A percentile compares a stretch with the other conserved stretches of the same genome.
Conservation (phyloP, 106 monocot species). For the Agapanthus africanus region DNA sequence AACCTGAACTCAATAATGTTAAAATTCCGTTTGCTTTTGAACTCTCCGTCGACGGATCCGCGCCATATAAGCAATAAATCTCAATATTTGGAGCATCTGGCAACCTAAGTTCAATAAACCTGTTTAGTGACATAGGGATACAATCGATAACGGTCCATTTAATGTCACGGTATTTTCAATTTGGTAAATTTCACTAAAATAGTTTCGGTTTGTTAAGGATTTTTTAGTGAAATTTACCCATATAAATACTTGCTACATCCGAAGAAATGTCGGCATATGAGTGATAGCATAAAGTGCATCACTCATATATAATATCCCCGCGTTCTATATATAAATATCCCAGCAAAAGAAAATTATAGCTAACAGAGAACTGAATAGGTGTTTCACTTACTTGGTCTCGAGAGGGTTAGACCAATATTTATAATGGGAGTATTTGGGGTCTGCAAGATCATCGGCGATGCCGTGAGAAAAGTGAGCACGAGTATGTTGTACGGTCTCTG, state of each 20-base stretch:
- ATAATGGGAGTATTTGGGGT: slow-evolving; percentile 40
- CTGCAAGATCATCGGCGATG: slow-evolving; percentile 41
- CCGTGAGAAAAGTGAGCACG: slow-evolving; percentile 48
- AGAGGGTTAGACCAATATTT: slow-evolving; percentile 65
- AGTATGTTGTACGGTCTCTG: slow-evolving; percentile 41
- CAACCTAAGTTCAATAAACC: slow-evolving; percentile 23
- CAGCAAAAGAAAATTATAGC: background rate
- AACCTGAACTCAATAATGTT: slow-evolving; percentile 44
- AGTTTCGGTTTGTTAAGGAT: no score
- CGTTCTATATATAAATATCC: no score
- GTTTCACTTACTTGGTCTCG: slow-evolving; percentile 31
- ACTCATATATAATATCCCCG: no score
- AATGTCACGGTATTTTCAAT: no score
- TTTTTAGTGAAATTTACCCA: background rate
- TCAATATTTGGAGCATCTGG: slow-evolving; percentile 61
- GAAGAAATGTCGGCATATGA: no score
- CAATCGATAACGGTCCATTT: no score
- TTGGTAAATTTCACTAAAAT: no score
- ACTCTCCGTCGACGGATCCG: slow-evolving; percentile 40
- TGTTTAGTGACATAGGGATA: no score
- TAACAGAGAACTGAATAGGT: background rate
- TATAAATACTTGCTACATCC: background rate
- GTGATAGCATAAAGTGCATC: no score
- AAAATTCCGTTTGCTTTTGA: slow-evolving; percentile 46
- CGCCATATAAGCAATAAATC: slow-evolving; percentile 52